phyloP scores from a whole-genome alignment of 2,329 filamentous ascomycete genomes.

The Cladobotryum protrusum region DNA sequence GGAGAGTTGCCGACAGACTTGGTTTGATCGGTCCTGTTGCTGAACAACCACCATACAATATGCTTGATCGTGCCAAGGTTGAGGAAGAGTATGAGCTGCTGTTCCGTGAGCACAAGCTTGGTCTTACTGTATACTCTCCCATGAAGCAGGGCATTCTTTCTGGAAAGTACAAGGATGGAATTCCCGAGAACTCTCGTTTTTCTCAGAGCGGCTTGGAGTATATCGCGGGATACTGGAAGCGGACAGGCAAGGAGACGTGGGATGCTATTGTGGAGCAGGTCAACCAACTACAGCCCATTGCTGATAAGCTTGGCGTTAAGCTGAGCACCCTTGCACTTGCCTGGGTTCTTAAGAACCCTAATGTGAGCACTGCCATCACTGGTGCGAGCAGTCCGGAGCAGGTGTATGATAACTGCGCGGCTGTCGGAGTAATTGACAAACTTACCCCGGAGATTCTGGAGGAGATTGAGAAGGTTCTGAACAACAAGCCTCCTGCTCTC shows the following conservation, averaged over 20 bases:
- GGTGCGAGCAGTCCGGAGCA: conserved; percentile 53
- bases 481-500: conserved; percentile 49
- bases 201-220: conserved; percentile 50
- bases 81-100: conserved; percentile 56
- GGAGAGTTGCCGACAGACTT: conserved; percentile 53
- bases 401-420: conserved; percentile 53
- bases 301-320: conserved; percentile 56
- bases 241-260: conserved; percentile 47
- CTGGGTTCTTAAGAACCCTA: conserved; percentile 57
- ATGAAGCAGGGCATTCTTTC: conserved; percentile 53
- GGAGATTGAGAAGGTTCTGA: conserved; percentile 53
- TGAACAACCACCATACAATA: conserved; percentile 63
- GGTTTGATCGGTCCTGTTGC: conserved; percentile 57
- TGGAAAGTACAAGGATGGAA: conserved; percentile 61
- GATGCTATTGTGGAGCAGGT: conserved; percentile 53
- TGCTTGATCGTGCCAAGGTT: conserved; percentile 55
- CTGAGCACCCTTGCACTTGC: conserved; percentile 51
- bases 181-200: conserved; percentile 54
- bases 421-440: conserved; percentile 46
- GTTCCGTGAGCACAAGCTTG: conserved; percentile 53
- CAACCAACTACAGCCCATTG: conserved; percentile 54
- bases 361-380: conserved; percentile 56
- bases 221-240: conserved; percentile 47
- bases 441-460: conserved; percentile 53
- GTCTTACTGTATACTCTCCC: conserved; percentile 58